phyloP scores from a whole-genome alignment of 208 protist genomes.

The Trypanosoma avium region DNA sequence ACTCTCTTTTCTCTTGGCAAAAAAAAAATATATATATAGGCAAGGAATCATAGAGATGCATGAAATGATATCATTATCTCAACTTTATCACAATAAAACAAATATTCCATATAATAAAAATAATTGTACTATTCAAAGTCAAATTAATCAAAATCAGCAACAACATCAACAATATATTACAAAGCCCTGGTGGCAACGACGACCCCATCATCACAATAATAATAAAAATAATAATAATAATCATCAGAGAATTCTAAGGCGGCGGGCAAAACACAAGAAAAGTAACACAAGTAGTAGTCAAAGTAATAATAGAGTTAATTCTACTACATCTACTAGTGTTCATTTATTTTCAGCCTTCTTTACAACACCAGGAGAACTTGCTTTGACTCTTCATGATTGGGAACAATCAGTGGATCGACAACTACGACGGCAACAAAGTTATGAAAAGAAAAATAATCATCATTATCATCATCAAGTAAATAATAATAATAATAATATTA shows the following conservation, averaged over 20 bases:
- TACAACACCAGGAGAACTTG: slow-evolving; percentile 20
- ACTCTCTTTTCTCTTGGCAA: no score
- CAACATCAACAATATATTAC: background rate
- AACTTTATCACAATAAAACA: no score
- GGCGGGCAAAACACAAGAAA: background rate
- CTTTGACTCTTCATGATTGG: background rate
- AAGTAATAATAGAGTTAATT: no score
- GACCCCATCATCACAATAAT: background rate
- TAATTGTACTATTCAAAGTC: background rate
- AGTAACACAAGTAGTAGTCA: background rate
- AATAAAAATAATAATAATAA: no score
- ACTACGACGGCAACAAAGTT: background rate
- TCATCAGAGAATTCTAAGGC: no score
- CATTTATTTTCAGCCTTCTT: slow-evolving; percentile 27
- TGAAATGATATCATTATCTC: no score
- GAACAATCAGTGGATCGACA: background rate
- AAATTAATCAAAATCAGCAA: no score
- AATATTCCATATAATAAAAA: background rate
- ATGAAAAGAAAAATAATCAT: background rate
- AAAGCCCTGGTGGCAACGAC: slow-evolving; percentile 10
- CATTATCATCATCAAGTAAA: background rate
- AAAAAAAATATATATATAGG: no score
- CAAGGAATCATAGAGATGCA: no score
- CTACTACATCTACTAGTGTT: background rate
- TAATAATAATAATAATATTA: background rate